Percentiles rank a stretch among this genome's conserved stretches.
These are phyloP conservation scores for Ensete glaucum DNA, from an alignment of 176 grass and related monocot species.

Conservation along the genomic window DNA sequence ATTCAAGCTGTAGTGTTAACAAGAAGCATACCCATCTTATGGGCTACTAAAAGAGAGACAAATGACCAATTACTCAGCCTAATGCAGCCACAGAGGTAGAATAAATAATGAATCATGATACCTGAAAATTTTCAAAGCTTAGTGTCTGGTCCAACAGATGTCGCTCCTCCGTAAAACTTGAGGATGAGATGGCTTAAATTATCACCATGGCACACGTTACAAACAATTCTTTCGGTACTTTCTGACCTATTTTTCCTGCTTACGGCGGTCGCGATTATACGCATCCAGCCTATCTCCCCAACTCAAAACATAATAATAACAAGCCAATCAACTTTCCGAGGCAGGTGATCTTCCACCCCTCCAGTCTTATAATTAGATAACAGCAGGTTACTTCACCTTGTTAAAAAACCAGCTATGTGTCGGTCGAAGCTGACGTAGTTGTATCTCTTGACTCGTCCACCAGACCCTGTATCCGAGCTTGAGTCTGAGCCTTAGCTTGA, in stretches of 20 bases:
- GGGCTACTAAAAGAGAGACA: no score
- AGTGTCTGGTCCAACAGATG: background rate
- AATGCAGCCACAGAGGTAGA: background rate
- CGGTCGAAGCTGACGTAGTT: background rate
- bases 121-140: background rate
- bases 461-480: background rate
- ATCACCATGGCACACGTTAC: background rate
- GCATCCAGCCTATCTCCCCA: background rate
- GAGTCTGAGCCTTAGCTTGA: background rate
- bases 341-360: conserved; percentile 21
- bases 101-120: background rate
- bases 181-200: background rate
- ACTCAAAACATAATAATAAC: background rate
- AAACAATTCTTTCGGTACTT: background rate
- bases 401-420: background rate
- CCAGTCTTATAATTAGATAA: conserved; percentile 1
- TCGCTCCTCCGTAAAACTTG: background rate
- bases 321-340: background rate
- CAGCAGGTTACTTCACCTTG: background rate
- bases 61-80: no score
- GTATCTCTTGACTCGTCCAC: background rate
- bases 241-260: background rate
- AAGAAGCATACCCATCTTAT: no score
- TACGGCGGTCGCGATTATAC: background rate
- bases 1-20: no score